Evolutionary conservation across 768 basidiomycete species (phyloP), one percentile per base, ranked within the genome.

Genomic region (Coprinopsis cinerea): DNA sequence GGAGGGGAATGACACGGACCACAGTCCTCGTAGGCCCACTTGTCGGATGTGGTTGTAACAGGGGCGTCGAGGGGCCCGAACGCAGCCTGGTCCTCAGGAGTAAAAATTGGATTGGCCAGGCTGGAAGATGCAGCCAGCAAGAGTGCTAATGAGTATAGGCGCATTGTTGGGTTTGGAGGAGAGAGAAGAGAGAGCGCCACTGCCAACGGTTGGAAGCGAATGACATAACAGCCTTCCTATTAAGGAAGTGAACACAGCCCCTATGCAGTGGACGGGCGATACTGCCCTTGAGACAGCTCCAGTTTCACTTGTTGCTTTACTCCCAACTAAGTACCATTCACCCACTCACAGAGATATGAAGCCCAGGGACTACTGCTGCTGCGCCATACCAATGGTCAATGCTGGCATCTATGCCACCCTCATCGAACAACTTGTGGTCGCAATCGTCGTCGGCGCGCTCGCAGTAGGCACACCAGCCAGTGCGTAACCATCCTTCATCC

Each of bases 351-450:
- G 51, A 61, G 62, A 53, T 61, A 85, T 88, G 85, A 87, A 83
- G 64, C 68, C 83, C 44, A 79, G 89, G 70, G 84, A 91, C 43
- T 94, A 92, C 62, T 96, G 92, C 61, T 96, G 92, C 65, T 91
- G 88, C 59, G 93, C 93, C 37, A 85, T 97, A 52, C 94, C 94
- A 7, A 68, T 92, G 43, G 73, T 92, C 54, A 95, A 99, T 70
- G 77, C 82, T 53, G 96, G 96, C 26, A 88, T 97, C 47, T 97
- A 96, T 58, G 65, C 79, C 17, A 78, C 86, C 24, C 65, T 98
- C 43, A 63, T 71, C 0, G 89, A 95, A 63, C 93, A 96, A 67
- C 74, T 89, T 36, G 69, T 78, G 14, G 62, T 84, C 17, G 82
- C 78, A 3, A 60, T 90, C 54, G 53, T 85, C 14, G 78, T 82